Evolutionary conservation across 2,329 filamentous ascomycete species (phyloP), one percentile per base, ranked within the genome.

Genomic region (Pseudogymnoascus sp.): DNA sequence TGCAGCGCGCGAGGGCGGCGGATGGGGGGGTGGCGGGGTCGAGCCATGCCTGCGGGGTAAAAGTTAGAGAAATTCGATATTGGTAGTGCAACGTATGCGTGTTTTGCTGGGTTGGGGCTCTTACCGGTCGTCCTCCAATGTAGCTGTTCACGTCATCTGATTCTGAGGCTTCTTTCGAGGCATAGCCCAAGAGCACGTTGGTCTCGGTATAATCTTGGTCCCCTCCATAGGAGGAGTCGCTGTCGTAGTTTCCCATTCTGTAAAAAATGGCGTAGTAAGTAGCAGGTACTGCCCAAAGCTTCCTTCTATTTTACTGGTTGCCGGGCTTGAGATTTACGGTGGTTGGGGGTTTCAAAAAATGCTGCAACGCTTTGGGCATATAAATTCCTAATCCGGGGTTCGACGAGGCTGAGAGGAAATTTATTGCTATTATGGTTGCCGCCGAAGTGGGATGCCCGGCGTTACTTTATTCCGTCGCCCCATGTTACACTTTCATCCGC

Each of bases 171-270:
- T 96, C 90, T 72, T 87, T 86, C 1, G 90, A 89, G 2, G 91
- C 90, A 75, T 96, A 99, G 4, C 95, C 95, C 11, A 99, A 83
- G 1, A 97, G 84, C 1, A 97, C 92, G 68, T 89, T 91, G 6
- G 95, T 97, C 74, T 91, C 88, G 17, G 87, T 88, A 66, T 86
- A 91, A 56, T 86, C 82, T 13, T 86, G 82, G 63, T 86, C 87
- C 46, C 85, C 89, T 38, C 80, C 78, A 29, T 81, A 86, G 0
- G 90, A 93, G 1, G 88, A 91, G 70, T 97, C 93, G 73, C 90
- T 96, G 70, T 96, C 91, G 77, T 96, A 96, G 15, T 85, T 81
- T 64, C 88, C 81, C 89, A 92, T 93, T 15, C 5, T 56, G 59
- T n/a, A 5, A 26, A 50, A 26, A 26, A n/a, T 13, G 6, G 7